Base-by-base conservation (phyloP, 23 red algal genomes). In the Chondrus crispus region DNA sequence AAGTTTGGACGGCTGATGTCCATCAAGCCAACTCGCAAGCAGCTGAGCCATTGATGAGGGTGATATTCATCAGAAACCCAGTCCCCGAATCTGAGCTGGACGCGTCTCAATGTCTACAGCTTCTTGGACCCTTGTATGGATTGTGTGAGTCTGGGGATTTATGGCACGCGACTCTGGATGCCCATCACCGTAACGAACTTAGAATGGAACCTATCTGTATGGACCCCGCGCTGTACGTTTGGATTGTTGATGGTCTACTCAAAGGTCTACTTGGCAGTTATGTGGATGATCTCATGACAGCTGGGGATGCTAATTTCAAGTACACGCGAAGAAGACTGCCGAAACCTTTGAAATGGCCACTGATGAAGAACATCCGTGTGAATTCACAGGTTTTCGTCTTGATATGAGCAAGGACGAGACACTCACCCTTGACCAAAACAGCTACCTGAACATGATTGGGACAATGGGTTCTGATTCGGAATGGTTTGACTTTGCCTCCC, bases 81-180 rank as follows among this genome's bases (percentile, higher is more conserved):
- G 57, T 42, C 16, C 37, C 33, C 3, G 82, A 86, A 37, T 86
- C 69, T 43, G 12, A 86, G 58, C 48, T 86, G 82, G 58, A 86
- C 2, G 26, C 82, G 22, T 70, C 54, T 2, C 82, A 86, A 38
- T 86, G 32, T 19, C 57, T 86, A 5, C 82, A 86, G 40, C 38
- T 86, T 2, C 39, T 86, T 2, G 69, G 45, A 48, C 82, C 82
- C 3, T 38, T 86, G 11, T 86, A 86, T 24, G 82, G 55, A 2
- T 30, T 86, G 18, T 86, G 62, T 39, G 82, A 86, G 4, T 86
- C 82, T 47, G 82, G 82, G 2, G 82, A 86, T n/a, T 2, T 86
- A 24, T 74, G 83, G 83, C 57, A 87, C 63, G 2, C 5, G 1
- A 73, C 83, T 16, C 35, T 87, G 1, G 83, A 87, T 33, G 19